Evolutionary conservation across 225 moss, liverwort and hornwort genomes (phyloP).

Genomic region (Sphagnum tenellum): DNA sequence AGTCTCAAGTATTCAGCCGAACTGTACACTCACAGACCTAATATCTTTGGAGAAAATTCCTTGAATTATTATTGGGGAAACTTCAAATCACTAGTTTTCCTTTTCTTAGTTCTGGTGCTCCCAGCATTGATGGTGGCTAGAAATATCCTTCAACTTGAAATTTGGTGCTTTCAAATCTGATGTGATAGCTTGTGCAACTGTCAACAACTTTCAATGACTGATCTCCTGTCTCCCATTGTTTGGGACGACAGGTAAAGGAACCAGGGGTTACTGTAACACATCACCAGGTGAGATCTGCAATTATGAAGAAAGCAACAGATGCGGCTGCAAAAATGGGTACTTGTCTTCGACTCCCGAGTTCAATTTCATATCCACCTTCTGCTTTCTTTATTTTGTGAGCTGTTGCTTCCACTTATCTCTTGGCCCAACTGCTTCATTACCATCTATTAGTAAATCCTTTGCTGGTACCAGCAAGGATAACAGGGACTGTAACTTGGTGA

Average conservation of each 20-base stretch:
- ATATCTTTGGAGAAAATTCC: too few species aligned
- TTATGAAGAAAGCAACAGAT: slow-evolving; percentile 41
- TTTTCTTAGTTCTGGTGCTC: too few species aligned
- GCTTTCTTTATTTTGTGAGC: not conserved
- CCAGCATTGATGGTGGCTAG: too few species aligned
- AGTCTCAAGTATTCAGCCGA: too few species aligned
- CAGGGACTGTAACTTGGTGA: not conserved
- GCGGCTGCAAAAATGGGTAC: slow-evolving; percentile 38
- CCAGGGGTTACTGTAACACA: slow-evolving; percentile 20
- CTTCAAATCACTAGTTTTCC: too few species aligned
- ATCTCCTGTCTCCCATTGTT: not conserved
- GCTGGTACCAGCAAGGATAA: too few species aligned
- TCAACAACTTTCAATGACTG: too few species aligned
- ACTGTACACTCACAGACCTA: too few species aligned
- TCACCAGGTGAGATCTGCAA: slow-evolving; percentile 43
- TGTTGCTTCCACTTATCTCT: slow-evolving; percentile 6
- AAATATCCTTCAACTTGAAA: too few species aligned
- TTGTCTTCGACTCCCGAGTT: slow-evolving; percentile 42
- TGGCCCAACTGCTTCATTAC: not conserved
- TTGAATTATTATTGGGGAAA: too few species aligned
- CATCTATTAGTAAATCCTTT: not conserved
- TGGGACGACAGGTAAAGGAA: slow-evolving; percentile 16
- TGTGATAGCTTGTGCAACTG: too few species aligned
- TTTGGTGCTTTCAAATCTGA: too few species aligned
- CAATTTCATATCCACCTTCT: slow-evolving; percentile 46